Conservation (phyloP, 225 moss, liverwort and hornwort species). For the Sphagnum contortum region DNA sequence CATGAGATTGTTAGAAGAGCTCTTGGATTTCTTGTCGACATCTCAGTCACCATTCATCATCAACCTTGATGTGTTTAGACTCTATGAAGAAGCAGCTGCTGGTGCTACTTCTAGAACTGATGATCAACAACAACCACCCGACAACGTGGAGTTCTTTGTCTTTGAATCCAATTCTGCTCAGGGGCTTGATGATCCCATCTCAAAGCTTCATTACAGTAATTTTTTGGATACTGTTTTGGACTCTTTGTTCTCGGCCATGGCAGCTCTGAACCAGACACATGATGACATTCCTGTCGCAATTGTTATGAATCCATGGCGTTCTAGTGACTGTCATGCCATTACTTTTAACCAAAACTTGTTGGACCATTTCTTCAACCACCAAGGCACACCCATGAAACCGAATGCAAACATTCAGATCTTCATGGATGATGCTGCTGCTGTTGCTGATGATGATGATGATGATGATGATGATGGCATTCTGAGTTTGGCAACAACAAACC, state of each 20-base stretch:
- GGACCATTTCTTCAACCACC: background rate
- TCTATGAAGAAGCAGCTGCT: background rate
- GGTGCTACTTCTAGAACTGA: no score
- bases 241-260: constrained; percentile 3
- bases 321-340: background rate
- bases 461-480: background rate
- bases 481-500: no score
- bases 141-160: background rate
- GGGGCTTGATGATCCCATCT: constrained; percentile 1
- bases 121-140: no score
- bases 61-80: background rate
- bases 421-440: background rate
- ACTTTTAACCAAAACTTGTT: background rate
- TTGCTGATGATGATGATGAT: constrained; percentile 1
- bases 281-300: constrained; percentile 1
- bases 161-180: constrained; percentile 4
- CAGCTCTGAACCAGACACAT: constrained; percentile 1
- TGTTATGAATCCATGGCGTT: background rate
- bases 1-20: background rate
- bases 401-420: background rate
- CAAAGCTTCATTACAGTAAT: constrained; percentile 3
- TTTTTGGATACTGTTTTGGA: constrained; percentile 1
- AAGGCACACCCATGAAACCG: constrained; percentile 3
- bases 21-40: constrained; percentile 7
- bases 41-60: constrained; percentile 10